Evolutionary conservation across 805 yeast species (phyloP), one percentile per base, ranked within the genome.

Genomic region (Candida anglica): DNA sequence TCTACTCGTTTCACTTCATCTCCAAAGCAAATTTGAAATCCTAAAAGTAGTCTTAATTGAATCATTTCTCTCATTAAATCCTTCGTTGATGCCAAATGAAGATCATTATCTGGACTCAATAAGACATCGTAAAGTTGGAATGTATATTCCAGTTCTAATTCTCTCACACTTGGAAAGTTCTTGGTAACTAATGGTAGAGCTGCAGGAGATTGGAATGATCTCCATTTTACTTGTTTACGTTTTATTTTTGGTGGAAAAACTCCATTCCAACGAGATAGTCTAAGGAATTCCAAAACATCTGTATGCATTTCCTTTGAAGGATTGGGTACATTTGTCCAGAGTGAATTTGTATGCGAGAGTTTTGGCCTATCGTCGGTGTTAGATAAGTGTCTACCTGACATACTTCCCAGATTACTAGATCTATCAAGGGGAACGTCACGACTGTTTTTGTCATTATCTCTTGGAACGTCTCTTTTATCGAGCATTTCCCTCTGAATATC

Each of bases 171-270:
- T 0, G 98, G 97, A 47, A 89, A 89, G 7, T 81, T 69, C 2
- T 83, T 76, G 0, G 94, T 79, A 2, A 87, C 79, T 0, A 86
- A 64, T 0, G 99, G 99, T 17, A 93, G 64, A 5, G 95, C 82
- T 0, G 98, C 97, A 0, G 99, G 99, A 0, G 96, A 78, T 10
- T 88, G 81, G 34, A 94, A 69, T 0, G 98, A 89, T 34, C 86
- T 75, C 99, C 99, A 93, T 51, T 89, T 89, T 32, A 89, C 81
- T 11, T 80, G 65, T 46, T 76, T 75, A 34, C 85, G 66, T 34
- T 73, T 77, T 11, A 81, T 77, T 27, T 75, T 73, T 10, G 73
- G 72, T 0, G 98, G 96, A 46, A 86, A 86, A 1, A 88, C 95
- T 57, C 84, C 87, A 36, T 80, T 80, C 98, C 98, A 93, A 38